Evolutionary conservation across 331 rosid species (phyloP).

Genomic region (Telfairia occidentalis): DNA sequence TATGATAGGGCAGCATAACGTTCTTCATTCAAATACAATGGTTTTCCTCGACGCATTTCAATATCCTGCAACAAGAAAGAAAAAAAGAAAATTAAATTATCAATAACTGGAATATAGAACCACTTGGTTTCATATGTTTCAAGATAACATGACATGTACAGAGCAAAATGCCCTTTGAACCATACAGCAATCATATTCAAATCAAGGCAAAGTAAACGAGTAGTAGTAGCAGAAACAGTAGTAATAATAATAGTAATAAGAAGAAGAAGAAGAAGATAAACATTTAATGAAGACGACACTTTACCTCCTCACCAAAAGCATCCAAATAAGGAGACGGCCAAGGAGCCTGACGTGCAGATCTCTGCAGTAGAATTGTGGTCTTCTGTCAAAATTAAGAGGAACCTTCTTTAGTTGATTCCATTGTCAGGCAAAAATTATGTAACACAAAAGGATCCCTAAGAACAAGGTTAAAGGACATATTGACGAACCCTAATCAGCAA

Average conservation of each 20-base stretch:
- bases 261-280: too few relatives aligned
- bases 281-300: neutral
- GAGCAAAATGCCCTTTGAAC: neutral
- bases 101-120: neutral
- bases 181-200: neutral
- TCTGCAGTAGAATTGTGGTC: constrained; percentile 75
- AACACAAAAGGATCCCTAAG: neutral
- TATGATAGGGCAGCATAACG: constrained; percentile 84
- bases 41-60: constrained; percentile 85
- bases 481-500: constrained; percentile 65
- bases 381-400: constrained; percentile 32
- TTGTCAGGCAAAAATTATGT: constrained; percentile 6
- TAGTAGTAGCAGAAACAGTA: neutral
- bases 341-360: constrained; percentile 92
- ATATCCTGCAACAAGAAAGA: constrained; percentile 42
- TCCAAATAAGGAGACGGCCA: constrained; percentile 98
- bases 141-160: neutral
- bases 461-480: neutral
- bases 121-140: neutral
- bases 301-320: constrained; percentile 94
- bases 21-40: constrained; percentile 73
- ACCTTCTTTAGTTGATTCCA: neutral
- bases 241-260: neutral
- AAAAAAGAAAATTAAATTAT: neutral
- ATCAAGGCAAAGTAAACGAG: neutral